phyloP scores from a whole-genome alignment of 2,329 filamentous ascomycete genomes.

The Neofusicoccum cordaticola region DNA sequence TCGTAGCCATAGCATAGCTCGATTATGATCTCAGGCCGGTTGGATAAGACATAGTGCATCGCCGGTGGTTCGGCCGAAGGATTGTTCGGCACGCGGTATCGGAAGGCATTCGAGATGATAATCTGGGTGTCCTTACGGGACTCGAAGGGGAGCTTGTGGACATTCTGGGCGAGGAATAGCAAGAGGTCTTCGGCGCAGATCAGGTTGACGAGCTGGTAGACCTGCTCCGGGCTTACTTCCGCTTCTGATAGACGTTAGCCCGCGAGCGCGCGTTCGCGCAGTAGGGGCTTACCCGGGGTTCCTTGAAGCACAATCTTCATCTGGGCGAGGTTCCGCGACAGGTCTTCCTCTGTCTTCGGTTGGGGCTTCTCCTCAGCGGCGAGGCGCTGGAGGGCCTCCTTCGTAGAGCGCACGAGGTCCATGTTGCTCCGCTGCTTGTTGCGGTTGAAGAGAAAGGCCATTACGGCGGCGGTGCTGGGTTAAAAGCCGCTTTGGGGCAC shows the following conservation, averaged over 20 bases:
- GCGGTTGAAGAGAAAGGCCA: conserved; percentile 68
- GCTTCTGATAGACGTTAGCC: conserved; percentile 8
- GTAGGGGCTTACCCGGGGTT: conserved; percentile 66
- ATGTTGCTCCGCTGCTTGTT: conserved; percentile 59
- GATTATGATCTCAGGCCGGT: conserved; percentile 81
- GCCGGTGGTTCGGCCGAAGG: conserved; percentile 75
- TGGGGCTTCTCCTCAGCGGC: conserved; percentile 54
- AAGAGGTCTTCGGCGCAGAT: conserved; percentile 89
- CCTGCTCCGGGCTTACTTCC: conserved; percentile 82
- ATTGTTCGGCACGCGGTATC: conserved; percentile 70
- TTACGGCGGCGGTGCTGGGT: conserved; percentile 37
- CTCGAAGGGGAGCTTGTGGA: conserved; percentile 88
- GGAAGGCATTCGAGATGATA: conserved; percentile 92
- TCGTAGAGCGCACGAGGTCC: conserved; percentile 62
- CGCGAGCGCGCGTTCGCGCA: neutral
- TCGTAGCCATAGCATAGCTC: conserved; percentile 81
- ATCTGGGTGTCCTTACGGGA: conserved; percentile 93
- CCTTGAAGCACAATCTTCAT: conserved; percentile 95
- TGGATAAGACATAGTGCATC: conserved; percentile 82
- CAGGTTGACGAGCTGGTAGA: conserved; percentile 78
- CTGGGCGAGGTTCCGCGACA: conserved; percentile 78
- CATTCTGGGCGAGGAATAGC: conserved; percentile 74
- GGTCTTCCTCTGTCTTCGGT: conserved; percentile 76
- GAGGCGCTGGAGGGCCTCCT: conserved; percentile 61
- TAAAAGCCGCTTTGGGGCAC: conserved; percentile 18